Evolutionary conservation across 2,329 filamentous ascomycete species (phyloP).

Genomic region (Colletotrichum euphorbiae): DNA sequence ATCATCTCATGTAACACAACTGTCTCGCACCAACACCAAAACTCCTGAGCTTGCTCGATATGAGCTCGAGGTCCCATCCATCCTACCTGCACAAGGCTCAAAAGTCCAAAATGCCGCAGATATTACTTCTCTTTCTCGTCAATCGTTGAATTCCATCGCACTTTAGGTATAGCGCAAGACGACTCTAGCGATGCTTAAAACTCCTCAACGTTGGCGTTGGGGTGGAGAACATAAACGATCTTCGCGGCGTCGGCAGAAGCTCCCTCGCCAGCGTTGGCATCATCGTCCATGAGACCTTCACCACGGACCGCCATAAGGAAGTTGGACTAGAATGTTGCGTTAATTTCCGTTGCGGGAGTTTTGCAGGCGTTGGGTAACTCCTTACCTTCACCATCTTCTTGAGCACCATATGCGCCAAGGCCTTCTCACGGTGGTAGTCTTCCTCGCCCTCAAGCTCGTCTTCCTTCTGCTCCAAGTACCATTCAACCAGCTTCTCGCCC

Average conservation of each 20-base stretch:
- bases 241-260: conserved; percentile 58
- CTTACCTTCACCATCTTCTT: conserved; percentile 91
- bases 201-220: conserved; percentile 88
- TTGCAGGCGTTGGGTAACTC: conserved; percentile 51
- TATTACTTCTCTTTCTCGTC: conserved; percentile 25
- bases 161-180: neutral
- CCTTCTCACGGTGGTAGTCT: conserved; percentile 80
- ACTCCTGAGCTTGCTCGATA: conserved; percentile 20
- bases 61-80: conserved; percentile 8
- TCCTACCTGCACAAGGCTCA: conserved; percentile 10
- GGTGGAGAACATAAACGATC: conserved; percentile 89
- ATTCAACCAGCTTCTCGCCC: conserved; percentile 82
- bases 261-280: conserved; percentile 55
- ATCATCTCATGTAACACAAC: neutral
- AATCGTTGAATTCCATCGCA: neutral
- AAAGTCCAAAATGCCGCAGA: conserved; percentile 24
- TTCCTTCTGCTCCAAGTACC: conserved; percentile 95
- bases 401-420: conserved; percentile 83
- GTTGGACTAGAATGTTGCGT: conserved; percentile 70
- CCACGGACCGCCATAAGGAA: conserved; percentile 85
- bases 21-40: conserved; percentile 24
- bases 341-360: conserved; percentile 60
- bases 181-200: conserved; percentile 45
- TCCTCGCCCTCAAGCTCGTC: conserved; percentile 81
- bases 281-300: conserved; percentile 64